These are phyloP conservation scores for Brettanomyces naardenensis DNA, from an alignment of 805 yeast species.

Conservation along the genomic window DNA sequence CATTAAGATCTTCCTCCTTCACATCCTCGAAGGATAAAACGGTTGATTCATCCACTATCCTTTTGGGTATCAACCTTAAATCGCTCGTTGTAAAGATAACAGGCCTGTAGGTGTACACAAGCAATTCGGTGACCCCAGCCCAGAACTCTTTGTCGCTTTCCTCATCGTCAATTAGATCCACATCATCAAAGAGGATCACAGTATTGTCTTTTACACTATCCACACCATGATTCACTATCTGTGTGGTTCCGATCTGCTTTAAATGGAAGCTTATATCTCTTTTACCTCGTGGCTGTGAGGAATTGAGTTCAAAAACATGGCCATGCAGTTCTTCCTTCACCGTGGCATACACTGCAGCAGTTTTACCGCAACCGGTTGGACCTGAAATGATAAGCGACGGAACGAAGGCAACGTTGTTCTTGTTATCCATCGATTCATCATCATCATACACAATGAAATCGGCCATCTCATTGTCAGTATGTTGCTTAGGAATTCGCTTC, in stretches of 20 bases:
- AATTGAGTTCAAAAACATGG: constrained; percentile 73
- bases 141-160: constrained; percentile 71
- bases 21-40: constrained; percentile 15
- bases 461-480: constrained; percentile 16
- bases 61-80: constrained; percentile 19
- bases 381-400: constrained; percentile 69
- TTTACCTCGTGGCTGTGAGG: constrained; percentile 65
- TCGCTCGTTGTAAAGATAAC: constrained; percentile 25
- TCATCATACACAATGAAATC: constrained; percentile 34
- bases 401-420: constrained; percentile 29
- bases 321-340: constrained; percentile 51
- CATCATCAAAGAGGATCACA: constrained; percentile 76
- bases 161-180: constrained; percentile 67
- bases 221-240: constrained; percentile 42
- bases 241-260: constrained; percentile 78
- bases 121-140: constrained; percentile 55
- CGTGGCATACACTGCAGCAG: constrained; percentile 62
- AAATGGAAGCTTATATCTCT: constrained; percentile 59
- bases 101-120: constrained; percentile 32
- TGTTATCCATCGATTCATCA: constrained; percentile 4
- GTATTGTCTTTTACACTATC: constrained; percentile 29
- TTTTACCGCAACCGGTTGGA: constrained; percentile 68
- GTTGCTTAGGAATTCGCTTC: constrained; percentile 12
- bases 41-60: constrained; percentile 23
- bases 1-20: constrained; percentile 1